Conservation (phyloP, 495 filamentous ascomycete genomes). For the Annulohypoxylon stygium region DNA sequence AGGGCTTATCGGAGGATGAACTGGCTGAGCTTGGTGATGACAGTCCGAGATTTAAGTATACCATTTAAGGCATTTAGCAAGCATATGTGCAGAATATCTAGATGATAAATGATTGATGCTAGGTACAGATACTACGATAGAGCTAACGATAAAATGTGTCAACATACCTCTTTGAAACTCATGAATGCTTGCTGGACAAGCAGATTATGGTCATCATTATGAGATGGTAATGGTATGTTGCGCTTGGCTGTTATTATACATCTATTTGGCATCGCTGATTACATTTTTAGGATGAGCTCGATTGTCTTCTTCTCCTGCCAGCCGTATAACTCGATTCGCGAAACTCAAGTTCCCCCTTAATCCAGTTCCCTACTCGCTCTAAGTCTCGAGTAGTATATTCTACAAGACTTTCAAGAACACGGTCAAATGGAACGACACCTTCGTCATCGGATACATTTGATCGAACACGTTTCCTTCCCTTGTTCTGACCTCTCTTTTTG, state of each 20-base stretch:
- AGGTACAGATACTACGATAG: not conserved
- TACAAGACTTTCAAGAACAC: not conserved
- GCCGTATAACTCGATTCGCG: not conserved
- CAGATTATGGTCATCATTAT: not conserved
- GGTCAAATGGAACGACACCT: not conserved
- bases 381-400: slow-evolving; percentile 5
- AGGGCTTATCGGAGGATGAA: slow-evolving; percentile 71
- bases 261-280: not conserved
- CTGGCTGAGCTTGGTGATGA: slow-evolving; percentile 78
- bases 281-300: not conserved
- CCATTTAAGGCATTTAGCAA: slow-evolving; percentile 55
- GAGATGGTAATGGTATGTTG: not conserved
- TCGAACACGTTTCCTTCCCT: not conserved
- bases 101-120: not conserved
- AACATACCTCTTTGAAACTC: not conserved
- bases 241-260: not conserved
- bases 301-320: not conserved
- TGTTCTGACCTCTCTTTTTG: not conserved
- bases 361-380: not conserved
- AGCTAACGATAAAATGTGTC: not conserved
- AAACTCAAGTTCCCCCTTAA: not conserved
- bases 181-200: not conserved
- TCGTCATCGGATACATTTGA: not conserved
- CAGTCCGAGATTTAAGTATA: slow-evolving; percentile 72
- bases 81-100: not conserved